Evolutionary conservation across 805 yeast genomes (phyloP).

Genomic region (Candida berthetii): DNA sequence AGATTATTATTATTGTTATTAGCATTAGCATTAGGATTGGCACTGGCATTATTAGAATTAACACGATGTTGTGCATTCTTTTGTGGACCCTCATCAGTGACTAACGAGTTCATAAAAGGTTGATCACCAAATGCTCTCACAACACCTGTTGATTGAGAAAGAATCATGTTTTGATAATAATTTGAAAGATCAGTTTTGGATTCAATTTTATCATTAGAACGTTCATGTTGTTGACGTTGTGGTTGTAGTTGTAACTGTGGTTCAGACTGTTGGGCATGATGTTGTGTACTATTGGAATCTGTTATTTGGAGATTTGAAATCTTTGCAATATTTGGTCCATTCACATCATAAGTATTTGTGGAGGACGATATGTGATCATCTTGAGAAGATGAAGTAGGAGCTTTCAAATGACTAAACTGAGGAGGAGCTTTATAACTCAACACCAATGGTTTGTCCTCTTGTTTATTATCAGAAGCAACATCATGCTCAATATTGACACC

Average conservation of each 20-base stretch:
- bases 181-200: slow-evolving; percentile 18
- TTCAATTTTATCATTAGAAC: slow-evolving; percentile 11
- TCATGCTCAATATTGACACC: slow-evolving; percentile 14
- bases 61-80: slow-evolving; percentile 1
- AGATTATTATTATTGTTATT: not conserved
- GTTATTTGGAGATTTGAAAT: not conserved
- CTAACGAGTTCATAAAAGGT: slow-evolving; percentile 19
- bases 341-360: not conserved
- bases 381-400: not conserved
- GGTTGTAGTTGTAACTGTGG: slow-evolving; percentile 1
- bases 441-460: not conserved
- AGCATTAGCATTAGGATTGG: not conserved
- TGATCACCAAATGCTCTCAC: slow-evolving; percentile 33
- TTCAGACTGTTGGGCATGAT: not conserved
- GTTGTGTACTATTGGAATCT: not conserved
- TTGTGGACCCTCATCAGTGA: slow-evolving; percentile 10
- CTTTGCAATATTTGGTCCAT: not conserved
- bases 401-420: slow-evolving; percentile 15
- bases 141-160: slow-evolving; percentile 49
- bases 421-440: slow-evolving; percentile 17
- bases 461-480: slow-evolving; percentile 5
- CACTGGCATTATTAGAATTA: too few relatives aligned
- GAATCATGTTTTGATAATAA: slow-evolving; percentile 34
- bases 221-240: slow-evolving; percentile 3
- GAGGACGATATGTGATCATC: not conserved